Evolutionary conservation across 352 stramenopile genomes (phyloP), one percentile per base, ranked within the genome.

Genomic region (Blastocystis sp.): DNA sequence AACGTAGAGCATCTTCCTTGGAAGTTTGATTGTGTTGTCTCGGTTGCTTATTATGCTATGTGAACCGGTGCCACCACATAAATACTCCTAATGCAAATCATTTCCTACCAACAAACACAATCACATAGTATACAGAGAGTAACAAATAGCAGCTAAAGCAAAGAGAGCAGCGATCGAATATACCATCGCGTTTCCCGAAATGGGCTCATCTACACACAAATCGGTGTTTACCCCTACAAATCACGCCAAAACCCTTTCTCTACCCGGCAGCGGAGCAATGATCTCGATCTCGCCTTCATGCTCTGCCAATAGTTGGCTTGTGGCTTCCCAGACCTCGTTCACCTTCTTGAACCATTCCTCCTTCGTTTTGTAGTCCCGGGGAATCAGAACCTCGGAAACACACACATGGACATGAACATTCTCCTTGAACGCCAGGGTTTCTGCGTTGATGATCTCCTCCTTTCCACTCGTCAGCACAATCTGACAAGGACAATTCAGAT

Each of bases 401-500:
- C 69, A 81, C 16, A 59, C 46, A 32, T 29, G 61, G 8, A 81
- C 21, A 61, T 63, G 69, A 11, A 27, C 69, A 81, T 81, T 81
- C 27, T 81, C 69, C 48, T 61, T 40, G 1, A 81, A 61, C 6
- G 36, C 49, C 16, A 61, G 38, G 36, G 7, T 63, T 21, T 81
- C 49, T 29, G 42, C 4, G 40, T 81, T 38, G 9, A 81, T 81
- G 21, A 81, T 81, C n/a, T 81, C 36, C 27, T 64, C 69, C 27
- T 54, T 81, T 59, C 69, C 69, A 21, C 14, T 48, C 0, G 44
- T 85, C 8, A 85, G 24, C 2, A 85, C 53, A 3, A 72, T 76
- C 42, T 85, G 75, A 53, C 57, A 73, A 36, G 75, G 75, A 76
- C 75, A 85, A 42, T 85, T 85, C 29, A 85, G 53, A 72, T 85